Evolutionary conservation across 2,329 filamentous ascomycete species (phyloP), one percentile per base, ranked within the genome.

Genomic region (Alternaria brassicae): DNA sequence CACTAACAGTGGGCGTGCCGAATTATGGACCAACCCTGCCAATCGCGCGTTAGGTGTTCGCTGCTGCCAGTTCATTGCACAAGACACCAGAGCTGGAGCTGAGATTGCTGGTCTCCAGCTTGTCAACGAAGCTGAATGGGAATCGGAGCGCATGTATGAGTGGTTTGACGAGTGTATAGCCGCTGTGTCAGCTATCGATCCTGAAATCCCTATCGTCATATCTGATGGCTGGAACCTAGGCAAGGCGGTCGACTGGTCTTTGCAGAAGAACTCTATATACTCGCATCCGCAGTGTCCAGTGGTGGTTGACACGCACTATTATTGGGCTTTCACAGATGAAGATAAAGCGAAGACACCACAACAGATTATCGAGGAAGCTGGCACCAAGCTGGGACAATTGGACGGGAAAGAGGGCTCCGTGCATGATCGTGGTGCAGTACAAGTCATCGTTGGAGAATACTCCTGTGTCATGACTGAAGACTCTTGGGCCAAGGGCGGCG

Each of bases 291-390:
- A 70, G 12, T 81, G 81, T 49, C 84, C 85, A 0, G 78, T 88
- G 7, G 74, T 87, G 21, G 77, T 88, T 25, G 86, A 88, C 62
- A 87, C 85, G 12, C 86, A 88, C 70, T 80, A 82, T 56, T 88
- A 88, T 70, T 88, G 84, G 79, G 83, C 82, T 37, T 87, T 87
- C 68, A 79, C 80, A n/a, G 82, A 84, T 10, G 77, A 75, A 2
- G 82, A 87, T 70, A 83, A 83, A 65, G 68, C 71, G 9, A 82
- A 83, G 61, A 75, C 80, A 12, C 84, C 86, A 2, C 79, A 82
- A 47, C 77, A 86, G 53, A 84, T 88, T 59, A 83, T 83, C 34
- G 61, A 70, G 13, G 81, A 82, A 53, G 80, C 82, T 1, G 65
- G 69, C 13, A 69, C 58, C 9, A 84, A 83, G 57, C 73, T 87